Percentiles rank a stretch among this genome's conserved stretches.
Evolutionary conservation across 83 land plant genomes (phyloP).

Genomic region (Isoetes engelmannii): DNA sequence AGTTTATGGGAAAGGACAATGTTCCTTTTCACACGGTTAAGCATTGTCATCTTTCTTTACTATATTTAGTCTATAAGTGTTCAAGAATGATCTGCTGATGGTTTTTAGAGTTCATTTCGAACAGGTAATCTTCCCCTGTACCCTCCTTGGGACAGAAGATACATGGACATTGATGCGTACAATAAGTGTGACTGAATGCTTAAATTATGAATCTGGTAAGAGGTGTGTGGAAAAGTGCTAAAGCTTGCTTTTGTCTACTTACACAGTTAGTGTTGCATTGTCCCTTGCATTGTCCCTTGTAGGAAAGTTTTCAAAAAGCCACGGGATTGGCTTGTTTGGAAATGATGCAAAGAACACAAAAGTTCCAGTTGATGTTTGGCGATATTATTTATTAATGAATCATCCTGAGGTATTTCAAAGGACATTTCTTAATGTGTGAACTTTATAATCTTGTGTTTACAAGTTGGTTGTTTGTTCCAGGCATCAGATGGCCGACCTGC

Average conservation of each 20-base stretch:
- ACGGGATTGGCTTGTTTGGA: constrained; percentile 93
- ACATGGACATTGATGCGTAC: constrained; percentile 95
- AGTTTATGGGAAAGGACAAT: constrained; percentile 99
- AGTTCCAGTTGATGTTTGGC: constrained; percentile 88
- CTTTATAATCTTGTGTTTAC: not conserved
- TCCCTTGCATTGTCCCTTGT: constrained; percentile 3
- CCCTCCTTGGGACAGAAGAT: constrained; percentile 88
- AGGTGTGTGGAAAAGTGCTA: not conserved
- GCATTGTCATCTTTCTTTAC: not conserved
- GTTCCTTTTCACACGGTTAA: constrained; percentile 97
- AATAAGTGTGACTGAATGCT: constrained; percentile 92
- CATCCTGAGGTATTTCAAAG: constrained; percentile 69
- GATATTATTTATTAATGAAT: constrained; percentile 86
- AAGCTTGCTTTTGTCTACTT: not conserved
- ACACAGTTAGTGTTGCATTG: not conserved
- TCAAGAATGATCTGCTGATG: constrained; percentile 11
- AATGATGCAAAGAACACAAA: constrained; percentile 87
- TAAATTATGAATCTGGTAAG: constrained; percentile 94
- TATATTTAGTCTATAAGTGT: not conserved
- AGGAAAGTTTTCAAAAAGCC: constrained; percentile 95
- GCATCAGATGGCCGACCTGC: constrained; percentile 83
- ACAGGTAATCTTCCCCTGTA: constrained; percentile 94
- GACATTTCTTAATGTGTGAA: not conserved
- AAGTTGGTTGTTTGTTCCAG: constrained; percentile 26
- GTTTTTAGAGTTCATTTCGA: not conserved